Base-by-base conservation (phyloP, 805 yeast genomes). In the Babjeviella inositovora region DNA sequence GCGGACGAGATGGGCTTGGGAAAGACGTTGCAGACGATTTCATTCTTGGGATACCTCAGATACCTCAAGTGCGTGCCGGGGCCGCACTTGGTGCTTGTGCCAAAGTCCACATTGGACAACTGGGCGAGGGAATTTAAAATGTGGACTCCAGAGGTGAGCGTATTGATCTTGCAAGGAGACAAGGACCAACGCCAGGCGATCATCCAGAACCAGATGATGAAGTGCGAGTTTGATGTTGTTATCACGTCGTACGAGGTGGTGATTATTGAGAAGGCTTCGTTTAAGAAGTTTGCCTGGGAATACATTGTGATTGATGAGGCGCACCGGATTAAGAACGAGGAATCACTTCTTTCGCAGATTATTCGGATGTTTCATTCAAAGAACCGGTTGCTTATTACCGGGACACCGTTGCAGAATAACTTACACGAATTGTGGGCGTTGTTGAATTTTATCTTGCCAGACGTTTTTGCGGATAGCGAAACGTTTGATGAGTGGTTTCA, bases 1-100 rank as follows among this genome's bases (percentile, higher is more conserved):
- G 90, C 90, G 1, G 90, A 77, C 46, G 90, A 77, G 47, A 77
- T 77, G 90, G 90, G 90, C 2, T 48, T 77, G 30, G 90, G 90
- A 34, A 77, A 77, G 41, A 77, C 90, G 4, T 49, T 77, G 28
- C 90, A 77, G 43, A 77, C 87, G 0, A 76, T 77, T 32, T 66
- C 87, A 6, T 72, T 73, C 31, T 45, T 77, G 21, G 87, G 87
- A 2, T 77, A 71, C 38, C 48, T 77, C 19, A 56, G 90, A 30
- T 74, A 67, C 37, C 44, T 69, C 25, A 67, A 61, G 32, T 53
- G 62, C 15, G 54, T 63, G 15, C 57, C 55, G 18, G 90, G 90
- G 3, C 92, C 92, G 3, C 80, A 70, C 41, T 53, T 77, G 30
- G 73, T 77, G 11, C 63, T 77, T 37, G 77, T 75, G 3, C 92